A percentile compares a stretch with the other conserved stretches of the same genome.
These are phyloP conservation scores for Gossypium armourianum DNA, from an alignment of 441 rosid genomes.

Conservation along the genomic window DNA sequence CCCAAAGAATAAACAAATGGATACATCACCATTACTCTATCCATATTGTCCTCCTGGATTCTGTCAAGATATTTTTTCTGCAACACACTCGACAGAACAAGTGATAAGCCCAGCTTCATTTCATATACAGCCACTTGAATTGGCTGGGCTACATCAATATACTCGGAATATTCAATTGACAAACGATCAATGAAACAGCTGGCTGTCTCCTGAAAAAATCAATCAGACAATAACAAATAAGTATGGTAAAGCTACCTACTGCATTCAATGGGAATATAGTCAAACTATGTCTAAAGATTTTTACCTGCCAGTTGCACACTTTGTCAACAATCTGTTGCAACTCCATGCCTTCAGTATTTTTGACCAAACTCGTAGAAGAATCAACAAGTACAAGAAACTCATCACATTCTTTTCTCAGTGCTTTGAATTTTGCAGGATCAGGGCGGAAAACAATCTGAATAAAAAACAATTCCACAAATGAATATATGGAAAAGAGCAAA, in stretches of 20 bases:
- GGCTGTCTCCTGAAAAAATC: constrained; percentile 60
- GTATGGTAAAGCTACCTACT: not conserved
- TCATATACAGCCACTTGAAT: constrained; percentile 85
- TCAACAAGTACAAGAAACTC: constrained; percentile 46
- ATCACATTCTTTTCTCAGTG: constrained; percentile 50
- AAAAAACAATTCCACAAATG: not conserved
- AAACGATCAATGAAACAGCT: constrained; percentile 49
- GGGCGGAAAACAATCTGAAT: constrained; percentile 67
- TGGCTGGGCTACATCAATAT: constrained; percentile 71
- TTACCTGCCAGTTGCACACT: constrained; percentile 80
- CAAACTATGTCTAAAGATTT: not conserved
- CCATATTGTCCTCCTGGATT: constrained; percentile 38
- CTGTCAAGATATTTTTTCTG: constrained; percentile 30
- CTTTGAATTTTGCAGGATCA: constrained; percentile 54
- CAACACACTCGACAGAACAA: constrained; percentile 44
- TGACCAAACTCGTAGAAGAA: constrained; percentile 33
- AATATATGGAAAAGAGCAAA: not conserved
- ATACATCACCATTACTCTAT: constrained; percentile 47
- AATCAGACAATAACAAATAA: constrained; percentile 16
- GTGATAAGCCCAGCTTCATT: constrained; percentile 76
- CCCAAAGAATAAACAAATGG: constrained; percentile 6
- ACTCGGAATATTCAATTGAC: constrained; percentile 54
- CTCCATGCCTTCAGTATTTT: constrained; percentile 33
- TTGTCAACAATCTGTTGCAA: constrained; percentile 42
- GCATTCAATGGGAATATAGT: not conserved